Base-by-base conservation (phyloP, 495 filamentous ascomycete species). In the Neurospora sp. region DNA sequence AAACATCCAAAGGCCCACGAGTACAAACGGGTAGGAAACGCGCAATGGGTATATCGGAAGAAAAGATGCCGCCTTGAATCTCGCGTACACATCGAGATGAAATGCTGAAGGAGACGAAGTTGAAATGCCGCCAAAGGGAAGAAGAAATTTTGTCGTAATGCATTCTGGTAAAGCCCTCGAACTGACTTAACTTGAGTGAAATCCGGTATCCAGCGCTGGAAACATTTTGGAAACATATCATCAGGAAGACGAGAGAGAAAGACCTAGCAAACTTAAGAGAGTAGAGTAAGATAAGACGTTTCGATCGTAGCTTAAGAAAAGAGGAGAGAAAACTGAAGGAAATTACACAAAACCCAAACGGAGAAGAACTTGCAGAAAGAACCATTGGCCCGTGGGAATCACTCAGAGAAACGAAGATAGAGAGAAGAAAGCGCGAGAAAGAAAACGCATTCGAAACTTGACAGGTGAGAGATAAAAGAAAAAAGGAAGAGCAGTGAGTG, bases 201-300 rank as follows among this genome's bases (percentile, higher is more conserved):
- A 66, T 66, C 27, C 14, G 53, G 53, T 66, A 66, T 18, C 53
- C 53, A 66, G 31, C 53, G 27, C 14, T 35, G 53, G 53, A 66
- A 61, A 66, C 27, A 66, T 35, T 66, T 66, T 66, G 53, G 53
- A 66, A 66, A 66, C 53, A 66, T 66, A 66, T 66, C 53, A 66
- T 66, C 53, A 75, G 70, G 68, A 72, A 53, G 71, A 75, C 72
- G 27, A 70, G 59, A 78, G 53, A 75, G 73, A 74, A 53, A 75
- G 38, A 70, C 31, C 40, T 59, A 68, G 22, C 59, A 61, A 72
- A 66, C 53, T 35, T 40, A 59, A 68, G 38, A 70, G 40, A 74
- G 22, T 72, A 38, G 40, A 73, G 72, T 16, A 39, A 74, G 78
- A 70, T 68, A 72, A 71, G 71, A 73, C 46, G 53, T 66, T 66